Percentiles rank a stretch among this genome's conserved stretches.
Evolutionary conservation across 139 green algal genomes (phyloP).

Genomic region (Coelastrella sp.): DNA sequence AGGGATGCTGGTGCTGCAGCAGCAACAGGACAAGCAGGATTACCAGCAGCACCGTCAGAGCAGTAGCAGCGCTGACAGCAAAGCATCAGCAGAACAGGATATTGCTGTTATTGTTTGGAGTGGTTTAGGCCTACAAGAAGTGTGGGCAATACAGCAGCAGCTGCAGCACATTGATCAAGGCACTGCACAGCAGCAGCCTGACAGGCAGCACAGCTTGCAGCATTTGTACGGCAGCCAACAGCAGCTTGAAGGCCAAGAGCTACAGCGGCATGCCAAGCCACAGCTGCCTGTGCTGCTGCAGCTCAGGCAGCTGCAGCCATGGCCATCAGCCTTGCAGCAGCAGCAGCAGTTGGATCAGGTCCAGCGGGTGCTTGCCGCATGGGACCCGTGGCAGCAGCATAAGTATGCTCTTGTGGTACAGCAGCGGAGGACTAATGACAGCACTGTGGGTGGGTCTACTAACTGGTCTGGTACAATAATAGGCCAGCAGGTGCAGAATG

Average conservation of each 20-base stretch:
- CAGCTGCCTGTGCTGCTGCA: slow-evolving; percentile 1
- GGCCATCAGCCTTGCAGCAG: background rate
- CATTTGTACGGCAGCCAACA: background rate
- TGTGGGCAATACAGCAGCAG: slow-evolving; percentile 22
- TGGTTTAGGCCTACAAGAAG: background rate
- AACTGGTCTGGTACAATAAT: background rate
- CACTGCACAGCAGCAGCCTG: slow-evolving; percentile 1
- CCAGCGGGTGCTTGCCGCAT: background rate
- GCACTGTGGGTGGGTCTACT: too few relatives aligned
- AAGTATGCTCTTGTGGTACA: background rate
- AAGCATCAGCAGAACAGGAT: too few relatives aligned
- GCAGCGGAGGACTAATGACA: background rate
- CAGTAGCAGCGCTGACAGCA: background rate
- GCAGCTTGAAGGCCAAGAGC: background rate
- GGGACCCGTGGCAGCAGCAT: slow-evolving; percentile 4
- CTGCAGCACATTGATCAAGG: background rate
- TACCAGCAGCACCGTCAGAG: slow-evolving; percentile 8
- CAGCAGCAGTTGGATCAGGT: background rate
- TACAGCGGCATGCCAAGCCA: background rate
- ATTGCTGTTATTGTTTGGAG: background rate
- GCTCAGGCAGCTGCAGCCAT: background rate
- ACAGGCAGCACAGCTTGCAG: slow-evolving; percentile 5
- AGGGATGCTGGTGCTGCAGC: background rate
- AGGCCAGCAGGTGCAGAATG: background rate
- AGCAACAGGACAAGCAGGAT: background rate